Evolutionary conservation across 148 eudicot genomes (phyloP).

Genomic region (Limonium bicolor): DNA sequence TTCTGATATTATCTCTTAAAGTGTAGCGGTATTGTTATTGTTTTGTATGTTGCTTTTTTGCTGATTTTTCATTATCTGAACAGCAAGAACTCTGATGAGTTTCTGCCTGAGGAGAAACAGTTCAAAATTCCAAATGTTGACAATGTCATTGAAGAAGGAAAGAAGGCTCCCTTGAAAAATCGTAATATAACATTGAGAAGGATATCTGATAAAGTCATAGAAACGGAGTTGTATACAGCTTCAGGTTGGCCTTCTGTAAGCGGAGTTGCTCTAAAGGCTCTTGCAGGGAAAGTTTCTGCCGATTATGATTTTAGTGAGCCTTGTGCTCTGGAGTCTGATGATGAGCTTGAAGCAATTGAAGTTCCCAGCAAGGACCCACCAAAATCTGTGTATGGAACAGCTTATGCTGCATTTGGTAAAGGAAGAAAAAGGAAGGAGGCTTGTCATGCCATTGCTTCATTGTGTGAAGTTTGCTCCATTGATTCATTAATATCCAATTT

Average conservation of each 20-base stretch:
- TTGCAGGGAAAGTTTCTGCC: slow-evolving; percentile 87
- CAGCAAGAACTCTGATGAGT: slow-evolving; percentile 48
- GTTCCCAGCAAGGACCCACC: slow-evolving; percentile 11
- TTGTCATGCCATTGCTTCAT: slow-evolving; percentile 90
- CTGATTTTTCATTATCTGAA: no score
- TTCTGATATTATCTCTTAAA: background rate
- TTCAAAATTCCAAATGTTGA: slow-evolving; percentile 65
- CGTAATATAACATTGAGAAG: slow-evolving; percentile 46
- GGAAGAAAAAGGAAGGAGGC: slow-evolving; percentile 78
- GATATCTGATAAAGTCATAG: slow-evolving; percentile 21
- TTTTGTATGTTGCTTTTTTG: no score
- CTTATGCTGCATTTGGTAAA: slow-evolving; percentile 73
- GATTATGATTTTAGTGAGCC: slow-evolving; percentile 47
- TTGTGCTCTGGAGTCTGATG: slow-evolving; percentile 11
- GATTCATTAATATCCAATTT: slow-evolving; percentile 94
- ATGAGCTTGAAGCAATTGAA: slow-evolving; percentile 3
- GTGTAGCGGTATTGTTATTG: no score
- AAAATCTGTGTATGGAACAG: slow-evolving; percentile 62
- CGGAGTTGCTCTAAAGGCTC: slow-evolving; percentile 69
- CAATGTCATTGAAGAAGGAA: slow-evolving; percentile 79
- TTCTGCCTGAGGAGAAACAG: slow-evolving; percentile 47
- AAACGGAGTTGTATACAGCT: slow-evolving; percentile 56
- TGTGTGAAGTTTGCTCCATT: slow-evolving; percentile 87
- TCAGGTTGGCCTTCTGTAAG: slow-evolving; percentile 95
- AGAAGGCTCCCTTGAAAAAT: slow-evolving; percentile 53